These are phyloP conservation scores for Drechslerella dactyloides DNA, from an alignment of 2,329 filamentous ascomycete genomes.

Conservation along the genomic window DNA sequence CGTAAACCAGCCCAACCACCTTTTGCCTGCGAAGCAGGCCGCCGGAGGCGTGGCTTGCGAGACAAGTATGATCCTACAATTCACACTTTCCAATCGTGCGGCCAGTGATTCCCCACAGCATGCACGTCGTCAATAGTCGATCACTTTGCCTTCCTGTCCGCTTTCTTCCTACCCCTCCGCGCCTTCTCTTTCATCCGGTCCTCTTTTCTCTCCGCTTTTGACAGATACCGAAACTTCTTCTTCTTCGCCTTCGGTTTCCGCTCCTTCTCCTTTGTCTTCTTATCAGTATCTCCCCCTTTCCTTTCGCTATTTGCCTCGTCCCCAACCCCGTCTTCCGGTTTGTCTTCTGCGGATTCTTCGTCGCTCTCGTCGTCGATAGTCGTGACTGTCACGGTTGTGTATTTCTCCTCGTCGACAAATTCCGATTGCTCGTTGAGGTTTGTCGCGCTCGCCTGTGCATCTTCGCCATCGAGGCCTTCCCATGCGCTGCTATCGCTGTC, in stretches of 20 bases:
- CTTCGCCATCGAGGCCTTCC: constrained; percentile 66
- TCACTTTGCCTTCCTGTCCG: constrained; percentile 18
- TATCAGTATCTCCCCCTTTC: constrained; percentile 50
- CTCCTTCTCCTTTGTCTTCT: constrained; percentile 56
- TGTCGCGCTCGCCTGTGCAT: constrained; percentile 56
- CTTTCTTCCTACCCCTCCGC: constrained; percentile 70
- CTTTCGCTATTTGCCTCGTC: constrained; percentile 56
- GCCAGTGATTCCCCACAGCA: too few relatives aligned
- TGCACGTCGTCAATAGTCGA: background rate
- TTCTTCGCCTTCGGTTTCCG: constrained; percentile 78
- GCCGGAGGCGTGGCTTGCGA: too few relatives aligned
- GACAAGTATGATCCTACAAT: too few relatives aligned
- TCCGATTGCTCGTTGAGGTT: constrained; percentile 83
- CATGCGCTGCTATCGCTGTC: constrained; percentile 66
- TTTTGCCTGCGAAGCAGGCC: too few relatives aligned
- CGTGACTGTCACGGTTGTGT: constrained; percentile 92
- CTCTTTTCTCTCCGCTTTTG: constrained; percentile 76
- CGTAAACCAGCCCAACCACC: too few relatives aligned
- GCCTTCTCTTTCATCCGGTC: constrained; percentile 69
- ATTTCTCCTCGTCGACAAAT: constrained; percentile 95
- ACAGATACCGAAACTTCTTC: constrained; percentile 91
- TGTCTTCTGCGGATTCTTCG: constrained; percentile 52
- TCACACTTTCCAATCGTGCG: too few relatives aligned
- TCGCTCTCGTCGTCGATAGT: constrained; percentile 73
- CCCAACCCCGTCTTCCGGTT: constrained; percentile 56